These are phyloP conservation scores for Pichia sorboxylosa DNA, from an alignment of 1,139 yeast species.

Conservation along the genomic window DNA sequence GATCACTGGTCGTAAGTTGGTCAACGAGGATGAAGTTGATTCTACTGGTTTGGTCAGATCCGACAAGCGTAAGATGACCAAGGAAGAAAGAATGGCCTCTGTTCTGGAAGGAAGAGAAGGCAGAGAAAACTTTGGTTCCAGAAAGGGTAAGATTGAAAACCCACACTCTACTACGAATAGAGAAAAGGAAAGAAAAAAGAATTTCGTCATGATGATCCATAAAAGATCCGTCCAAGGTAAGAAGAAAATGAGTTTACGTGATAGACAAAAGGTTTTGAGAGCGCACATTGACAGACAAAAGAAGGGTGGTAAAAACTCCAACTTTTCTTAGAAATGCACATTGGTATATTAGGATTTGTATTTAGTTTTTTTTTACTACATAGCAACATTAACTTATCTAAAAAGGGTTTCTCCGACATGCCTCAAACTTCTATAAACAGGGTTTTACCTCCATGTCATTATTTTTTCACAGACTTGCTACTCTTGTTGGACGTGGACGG, in stretches of 20 bases:
- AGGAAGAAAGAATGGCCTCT: constrained; percentile 82
- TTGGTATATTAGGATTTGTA: too few relatives aligned
- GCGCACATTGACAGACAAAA: constrained; percentile 86
- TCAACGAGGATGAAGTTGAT: constrained; percentile 77
- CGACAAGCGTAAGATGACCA: constrained; percentile 69
- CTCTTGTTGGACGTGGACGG: background rate
- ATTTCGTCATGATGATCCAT: constrained; percentile 96
- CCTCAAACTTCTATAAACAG: too few relatives aligned
- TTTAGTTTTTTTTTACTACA: too few relatives aligned
- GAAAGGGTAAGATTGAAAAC: constrained; percentile 65
- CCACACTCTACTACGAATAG: constrained; percentile 86
- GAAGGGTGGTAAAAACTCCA: constrained; percentile 36
- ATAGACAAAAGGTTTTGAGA: constrained; percentile 72
- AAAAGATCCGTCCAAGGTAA: constrained; percentile 91
- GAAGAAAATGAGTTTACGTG: constrained; percentile 78
- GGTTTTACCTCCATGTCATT: too few relatives aligned
- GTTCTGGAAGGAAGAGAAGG: constrained; percentile 90
- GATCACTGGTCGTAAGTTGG: constrained; percentile 37
- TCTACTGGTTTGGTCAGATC: constrained; percentile 72
- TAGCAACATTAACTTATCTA: too few relatives aligned
- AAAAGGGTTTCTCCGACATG: too few relatives aligned
- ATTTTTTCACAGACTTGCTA: too few relatives aligned
- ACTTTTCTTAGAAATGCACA: background rate
- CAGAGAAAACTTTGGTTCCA: constrained; percentile 80
- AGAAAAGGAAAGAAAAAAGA: constrained; percentile 97